These are phyloP conservation scores for Mortierella sp. DNA, from an alignment of 371 early-diverging fungal species.

Conservation along the genomic window DNA sequence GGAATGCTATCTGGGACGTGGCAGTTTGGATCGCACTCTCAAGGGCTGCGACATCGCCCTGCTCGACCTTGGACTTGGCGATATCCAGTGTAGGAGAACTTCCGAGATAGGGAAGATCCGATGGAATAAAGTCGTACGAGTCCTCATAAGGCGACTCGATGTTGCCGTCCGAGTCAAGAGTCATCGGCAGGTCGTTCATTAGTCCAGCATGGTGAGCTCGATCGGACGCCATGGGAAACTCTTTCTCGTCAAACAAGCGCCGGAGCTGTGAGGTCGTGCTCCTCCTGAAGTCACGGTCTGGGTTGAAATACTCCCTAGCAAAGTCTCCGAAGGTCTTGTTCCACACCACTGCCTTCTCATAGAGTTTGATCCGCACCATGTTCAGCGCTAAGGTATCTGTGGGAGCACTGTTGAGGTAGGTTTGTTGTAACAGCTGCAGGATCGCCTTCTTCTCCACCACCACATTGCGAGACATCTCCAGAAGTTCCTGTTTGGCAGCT, in stretches of 20 bases:
- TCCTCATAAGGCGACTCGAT: conserved; percentile 29
- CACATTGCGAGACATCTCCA: conserved; percentile 76
- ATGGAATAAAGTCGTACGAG: conserved; percentile 19
- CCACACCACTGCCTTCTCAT: conserved; percentile 86
- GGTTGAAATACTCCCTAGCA: conserved; percentile 80
- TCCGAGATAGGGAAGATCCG: conserved; percentile 45
- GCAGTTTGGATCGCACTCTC: conserved; percentile 59
- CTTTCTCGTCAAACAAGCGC: conserved; percentile 74
- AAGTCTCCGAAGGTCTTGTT: conserved; percentile 84
- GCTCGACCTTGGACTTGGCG: conserved; percentile 41
- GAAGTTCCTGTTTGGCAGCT: conserved; percentile 72
- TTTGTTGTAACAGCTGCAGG: conserved; percentile 86
- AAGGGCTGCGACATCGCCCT: conserved; percentile 50
- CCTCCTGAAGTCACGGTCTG: conserved; percentile 79
- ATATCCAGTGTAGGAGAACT: conserved; percentile 48
- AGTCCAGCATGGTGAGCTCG: conserved; percentile 44
- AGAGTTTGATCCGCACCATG: conserved; percentile 79
- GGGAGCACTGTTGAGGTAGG: conserved; percentile 79
- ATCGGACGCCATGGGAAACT: conserved; percentile 51
- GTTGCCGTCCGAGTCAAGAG: conserved; percentile 36
- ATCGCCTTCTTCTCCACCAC: conserved; percentile 82
- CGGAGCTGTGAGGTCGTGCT: conserved; percentile 75
- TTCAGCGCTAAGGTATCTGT: conserved; percentile 87
- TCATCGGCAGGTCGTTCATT: conserved; percentile 57
- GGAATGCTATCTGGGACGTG: conserved; percentile 49